Conservation (phyloP, 352 stramenopile genomes). For the Pythium dissimile region DNA sequence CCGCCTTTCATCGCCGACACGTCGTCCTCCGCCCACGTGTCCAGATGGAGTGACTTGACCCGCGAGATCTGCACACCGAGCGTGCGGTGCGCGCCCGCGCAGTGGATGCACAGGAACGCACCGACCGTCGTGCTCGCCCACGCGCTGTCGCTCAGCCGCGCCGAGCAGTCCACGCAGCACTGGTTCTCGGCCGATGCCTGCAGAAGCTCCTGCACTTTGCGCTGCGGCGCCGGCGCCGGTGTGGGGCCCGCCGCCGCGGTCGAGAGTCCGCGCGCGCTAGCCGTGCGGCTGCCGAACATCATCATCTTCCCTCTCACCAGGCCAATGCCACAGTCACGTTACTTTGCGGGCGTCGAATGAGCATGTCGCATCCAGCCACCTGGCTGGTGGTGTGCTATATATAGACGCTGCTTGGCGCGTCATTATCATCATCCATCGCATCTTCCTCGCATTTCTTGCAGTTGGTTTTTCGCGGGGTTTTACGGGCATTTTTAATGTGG, state of each 20-base stretch:
- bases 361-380: no score
- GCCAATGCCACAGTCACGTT: no score
- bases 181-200: slow-evolving; percentile 58
- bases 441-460: no score
- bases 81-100: slow-evolving; percentile 92
- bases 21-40: slow-evolving; percentile 76
- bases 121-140: slow-evolving; percentile 94
- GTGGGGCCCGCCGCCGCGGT: slow-evolving; percentile 97
- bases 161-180: slow-evolving; percentile 75
- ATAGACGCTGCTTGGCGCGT: no score
- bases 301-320: no score
- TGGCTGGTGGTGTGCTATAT: no score
- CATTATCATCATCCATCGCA: no score
- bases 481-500: no score
- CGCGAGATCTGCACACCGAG: slow-evolving; percentile 94
- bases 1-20: slow-evolving; percentile 64
- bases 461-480: no score
- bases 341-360: no score
- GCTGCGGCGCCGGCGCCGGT: slow-evolving; percentile 91
- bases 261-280: slow-evolving; percentile 31
- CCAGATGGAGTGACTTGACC: slow-evolving; percentile 78
- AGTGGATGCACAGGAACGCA: slow-evolving; percentile 95
- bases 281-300: slow-evolving; percentile 22
- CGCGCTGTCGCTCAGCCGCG: slow-evolving; percentile 74
- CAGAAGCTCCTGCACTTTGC: slow-evolving; percentile 64